A percentile compares a stretch with the other conserved stretches of the same genome.
Conservation (phyloP, 305 asterid species). For the Fraxinus angustifolia region DNA sequence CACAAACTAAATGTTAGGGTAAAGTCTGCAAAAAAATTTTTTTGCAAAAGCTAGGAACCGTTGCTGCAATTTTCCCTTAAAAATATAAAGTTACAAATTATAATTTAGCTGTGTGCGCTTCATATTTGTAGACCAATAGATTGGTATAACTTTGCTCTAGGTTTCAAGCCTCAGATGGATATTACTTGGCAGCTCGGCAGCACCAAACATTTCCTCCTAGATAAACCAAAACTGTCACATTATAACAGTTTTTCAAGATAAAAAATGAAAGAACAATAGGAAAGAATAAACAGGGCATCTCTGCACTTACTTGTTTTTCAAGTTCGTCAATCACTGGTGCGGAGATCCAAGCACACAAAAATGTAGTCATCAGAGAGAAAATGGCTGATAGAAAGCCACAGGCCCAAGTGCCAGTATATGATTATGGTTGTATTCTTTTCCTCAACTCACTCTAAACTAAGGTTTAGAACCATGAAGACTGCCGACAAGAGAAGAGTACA, state of each 20-base stretch:
- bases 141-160: not conserved
- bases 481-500: conserved; percentile 72
- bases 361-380: not conserved
- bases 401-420: not conserved
- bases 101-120: not conserved
- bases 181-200: not conserved
- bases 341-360: not conserved
- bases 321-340: not conserved
- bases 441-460: not conserved
- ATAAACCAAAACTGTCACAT: not conserved
- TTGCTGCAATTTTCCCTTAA: not conserved
- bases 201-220: not conserved
- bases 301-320: not conserved
- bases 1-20: no score
- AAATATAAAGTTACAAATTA: not conserved
- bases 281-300: not conserved
- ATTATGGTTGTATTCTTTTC: not conserved
- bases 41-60: no score
- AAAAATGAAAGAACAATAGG: not conserved
- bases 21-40: no score
- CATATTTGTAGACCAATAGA: not conserved
- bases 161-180: not conserved
- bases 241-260: not conserved
- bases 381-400: not conserved
- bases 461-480: conserved; percentile 52